phyloP scores from a whole-genome alignment of 139 green algal species.

The Micractinium conductrix region DNA sequence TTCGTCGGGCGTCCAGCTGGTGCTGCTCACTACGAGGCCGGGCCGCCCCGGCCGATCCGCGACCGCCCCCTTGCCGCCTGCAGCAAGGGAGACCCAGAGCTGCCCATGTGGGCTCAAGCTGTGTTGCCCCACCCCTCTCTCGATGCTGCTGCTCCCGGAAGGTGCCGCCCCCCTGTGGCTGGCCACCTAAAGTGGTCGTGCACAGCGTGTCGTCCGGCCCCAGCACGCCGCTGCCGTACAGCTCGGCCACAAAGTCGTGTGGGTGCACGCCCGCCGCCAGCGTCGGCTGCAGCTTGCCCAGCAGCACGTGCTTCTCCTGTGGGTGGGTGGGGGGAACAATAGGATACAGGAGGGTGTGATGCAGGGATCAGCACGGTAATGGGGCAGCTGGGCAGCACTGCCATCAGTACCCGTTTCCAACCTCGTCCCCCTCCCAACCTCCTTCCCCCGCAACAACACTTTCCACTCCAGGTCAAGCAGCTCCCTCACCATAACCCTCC shows the following conservation, averaged over 20 bases:
- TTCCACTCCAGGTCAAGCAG: no score
- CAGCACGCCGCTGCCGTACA: background rate
- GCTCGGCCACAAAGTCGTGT: slow-evolving; percentile 34
- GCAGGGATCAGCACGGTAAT: no score
- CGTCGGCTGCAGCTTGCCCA: slow-evolving; percentile 39
- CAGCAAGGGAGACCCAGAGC: no score
- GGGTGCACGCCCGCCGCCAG: slow-evolving; percentile 42
- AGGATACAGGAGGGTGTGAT: background rate
- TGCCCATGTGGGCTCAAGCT: no score
- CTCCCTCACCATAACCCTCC: no score
- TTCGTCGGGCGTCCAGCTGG: slow-evolving; percentile 97
- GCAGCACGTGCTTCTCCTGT: slow-evolving; percentile 50
- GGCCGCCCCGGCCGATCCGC: slow-evolving; percentile 65
- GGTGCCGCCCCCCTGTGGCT: no score
- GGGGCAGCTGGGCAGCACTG: no score
- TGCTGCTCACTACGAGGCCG: slow-evolving; percentile 92
- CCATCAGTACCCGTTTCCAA: no score
- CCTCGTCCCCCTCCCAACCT: no score
- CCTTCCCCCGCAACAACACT: no score
- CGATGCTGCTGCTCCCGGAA: no score
- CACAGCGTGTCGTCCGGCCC: slow-evolving; percentile 31
- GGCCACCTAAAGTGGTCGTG: slow-evolving; percentile 33
- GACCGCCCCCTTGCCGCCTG: background rate
- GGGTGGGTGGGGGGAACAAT: background rate
- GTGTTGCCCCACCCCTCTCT: no score